Conservation (phyloP, 2,329 filamentous ascomycete species). For the Diaporthe sp. region DNA sequence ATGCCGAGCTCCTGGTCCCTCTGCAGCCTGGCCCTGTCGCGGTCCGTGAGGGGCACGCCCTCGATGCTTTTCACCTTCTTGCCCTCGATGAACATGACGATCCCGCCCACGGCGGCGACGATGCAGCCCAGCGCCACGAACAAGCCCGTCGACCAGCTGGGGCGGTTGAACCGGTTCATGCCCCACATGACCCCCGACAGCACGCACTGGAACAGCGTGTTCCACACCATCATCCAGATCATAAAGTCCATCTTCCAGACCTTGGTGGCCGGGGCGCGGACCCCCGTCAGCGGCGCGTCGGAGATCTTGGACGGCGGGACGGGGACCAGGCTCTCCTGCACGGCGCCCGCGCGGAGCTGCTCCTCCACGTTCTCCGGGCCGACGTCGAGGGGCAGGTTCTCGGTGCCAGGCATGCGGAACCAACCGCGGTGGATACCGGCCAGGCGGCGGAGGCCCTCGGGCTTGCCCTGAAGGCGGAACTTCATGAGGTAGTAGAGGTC, state of each 20-base stretch:
- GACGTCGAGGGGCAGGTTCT: conserved; percentile 63
- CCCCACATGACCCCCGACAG: conserved; percentile 88
- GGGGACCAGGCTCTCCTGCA: conserved; percentile 63
- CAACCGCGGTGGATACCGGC: conserved; percentile 80
- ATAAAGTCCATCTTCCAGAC: conserved; percentile 84
- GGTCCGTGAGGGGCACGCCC: conserved; percentile 71
- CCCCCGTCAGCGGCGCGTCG: conserved; percentile 75
- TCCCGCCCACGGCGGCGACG: conserved; percentile 74
- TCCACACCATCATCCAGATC: conserved; percentile 81
- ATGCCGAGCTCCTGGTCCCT: conserved; percentile 66
- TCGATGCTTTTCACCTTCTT: conserved; percentile 78
- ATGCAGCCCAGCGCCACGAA: conserved; percentile 81
- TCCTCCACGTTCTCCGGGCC: conserved; percentile 63
- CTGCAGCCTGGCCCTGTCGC: conserved; percentile 61
- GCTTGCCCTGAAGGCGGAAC: conserved; percentile 66
- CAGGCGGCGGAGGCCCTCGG: conserved; percentile 71
- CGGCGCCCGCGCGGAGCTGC: conserved; percentile 44
- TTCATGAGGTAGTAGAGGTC: conserved; percentile 80
- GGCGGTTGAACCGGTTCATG: conserved; percentile 77
- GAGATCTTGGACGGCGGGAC: conserved; percentile 72
- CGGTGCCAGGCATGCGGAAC: conserved; percentile 78
- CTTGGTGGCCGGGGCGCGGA: conserved; percentile 73
- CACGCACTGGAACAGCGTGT: conserved; percentile 80
- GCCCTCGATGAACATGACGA: conserved; percentile 78
- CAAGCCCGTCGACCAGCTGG: conserved; percentile 81